Evolutionary conservation across 805 yeast genomes (phyloP), one percentile per base, ranked within the genome.

Genomic region (Ogataea ganodermae): DNA sequence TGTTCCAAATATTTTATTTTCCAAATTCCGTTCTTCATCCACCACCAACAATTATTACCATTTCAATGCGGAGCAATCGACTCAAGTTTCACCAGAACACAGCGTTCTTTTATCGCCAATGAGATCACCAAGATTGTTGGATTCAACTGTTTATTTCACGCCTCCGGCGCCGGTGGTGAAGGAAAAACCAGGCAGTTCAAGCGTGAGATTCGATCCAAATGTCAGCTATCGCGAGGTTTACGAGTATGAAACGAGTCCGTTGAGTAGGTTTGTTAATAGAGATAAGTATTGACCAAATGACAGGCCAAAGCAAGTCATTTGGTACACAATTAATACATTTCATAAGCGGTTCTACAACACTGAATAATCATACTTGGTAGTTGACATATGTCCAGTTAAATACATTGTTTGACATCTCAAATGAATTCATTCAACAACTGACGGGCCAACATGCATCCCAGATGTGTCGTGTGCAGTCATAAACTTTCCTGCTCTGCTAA

Each of bases 191-290:
- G 14, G 52, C 4, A 33, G 57, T 3, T 51, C 61, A 4, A 56
- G 57, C 20, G 68, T 64, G 9, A 52, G 68, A 18, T 64, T 64
- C 39, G 56, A 64, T 46, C 63, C 66, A 6, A 63, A 63, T 49
- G 59, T 62, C 2, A 62, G 62, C 36, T 64, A 61, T 38, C 56
- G 64, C 32, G 42, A 48, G 27, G 50, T 49, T 10, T 51, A 53
- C 16, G 57, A 49, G 21, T 46, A 49, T 23, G 54, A 54, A 17
- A 53, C 49, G 18, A 58, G 62, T 50, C 60, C 62, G 1, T 45
- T 58, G 45, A 33, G 51, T 39, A 24, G 55, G 41, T 54, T 53
- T 40, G 49, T 49, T 36, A 58, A 52, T 37, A 37, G 53, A 35
- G 57, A 55, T 42, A 60, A 55, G 35, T 54, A 49, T 43, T 54